Evolutionary conservation across 2,329 filamentous ascomycete genomes (phyloP).

Genomic region (Aspergillus unguis): DNA sequence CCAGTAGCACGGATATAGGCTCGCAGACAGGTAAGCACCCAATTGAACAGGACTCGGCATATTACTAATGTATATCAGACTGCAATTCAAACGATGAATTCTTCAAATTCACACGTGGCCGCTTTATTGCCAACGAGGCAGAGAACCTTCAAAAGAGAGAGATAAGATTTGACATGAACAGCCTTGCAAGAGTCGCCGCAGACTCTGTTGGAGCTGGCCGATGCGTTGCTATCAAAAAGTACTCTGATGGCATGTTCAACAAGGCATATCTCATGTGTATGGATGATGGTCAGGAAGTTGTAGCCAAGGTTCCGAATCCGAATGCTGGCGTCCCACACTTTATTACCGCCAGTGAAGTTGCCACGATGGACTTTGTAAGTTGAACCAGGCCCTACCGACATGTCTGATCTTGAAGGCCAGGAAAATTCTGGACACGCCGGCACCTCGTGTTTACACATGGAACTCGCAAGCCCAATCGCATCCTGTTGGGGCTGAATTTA

Average conservation of each 20-base stretch:
- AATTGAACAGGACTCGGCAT: constrained; percentile 10
- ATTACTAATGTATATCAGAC: constrained; percentile 20
- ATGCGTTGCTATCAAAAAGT: constrained; percentile 22
- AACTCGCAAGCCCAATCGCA: constrained; percentile 21
- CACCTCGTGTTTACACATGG: constrained; percentile 20
- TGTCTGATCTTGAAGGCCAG: too few relatives aligned
- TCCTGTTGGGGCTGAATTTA: constrained; percentile 21
- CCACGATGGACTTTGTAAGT: constrained; percentile 28
- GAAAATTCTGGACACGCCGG: constrained; percentile 21
- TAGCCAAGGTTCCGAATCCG: constrained; percentile 36
- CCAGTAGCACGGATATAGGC: constrained; percentile 6
- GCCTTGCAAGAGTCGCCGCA: constrained; percentile 19
- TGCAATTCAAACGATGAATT: constrained; percentile 28
- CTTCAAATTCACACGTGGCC: constrained; percentile 30
- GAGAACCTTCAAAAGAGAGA: constrained; percentile 24
- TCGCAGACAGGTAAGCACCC: constrained; percentile 15
- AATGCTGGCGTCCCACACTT: constrained; percentile 28
- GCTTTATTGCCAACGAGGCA: constrained; percentile 26
- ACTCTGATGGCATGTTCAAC: constrained; percentile 33
- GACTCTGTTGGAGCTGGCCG: constrained; percentile 18
- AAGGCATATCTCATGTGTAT: constrained; percentile 30
- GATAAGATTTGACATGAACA: constrained; percentile 22
- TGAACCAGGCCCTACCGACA: not conserved
- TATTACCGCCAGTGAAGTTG: constrained; percentile 39
- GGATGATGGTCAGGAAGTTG: constrained; percentile 28